Evolutionary conservation across 495 filamentous ascomycete genomes (phyloP), one percentile per base, ranked within the genome.

Genomic region (Barbatosphaeria neglecta): DNA sequence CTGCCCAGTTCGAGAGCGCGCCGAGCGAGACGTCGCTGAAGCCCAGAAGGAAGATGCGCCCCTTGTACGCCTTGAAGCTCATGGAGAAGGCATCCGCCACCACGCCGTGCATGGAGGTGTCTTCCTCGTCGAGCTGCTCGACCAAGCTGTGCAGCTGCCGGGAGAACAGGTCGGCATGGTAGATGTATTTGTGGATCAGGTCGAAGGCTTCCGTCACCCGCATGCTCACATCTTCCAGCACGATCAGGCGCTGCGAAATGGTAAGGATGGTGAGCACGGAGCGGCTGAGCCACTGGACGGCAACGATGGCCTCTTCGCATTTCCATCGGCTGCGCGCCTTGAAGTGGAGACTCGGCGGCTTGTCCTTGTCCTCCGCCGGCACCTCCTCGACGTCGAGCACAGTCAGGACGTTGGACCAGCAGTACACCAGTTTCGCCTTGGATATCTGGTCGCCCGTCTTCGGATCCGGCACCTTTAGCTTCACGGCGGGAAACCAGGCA

Each of bases 61-160:
- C 89, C 63, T 97, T 98, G 63, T 96, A 96, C 4, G 86, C 78
- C 50, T 86, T 86, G 62, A 97, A 90, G 60, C 93, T 96, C 83
- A 95, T 95, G 57, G 92, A 86, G 54, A 95, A 98, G 15, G 93
- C 92, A 69, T 98, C 93, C 13, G 90, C 90, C 38, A 98, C 87
- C 17, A 95, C 88, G 2, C 90, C 89, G 64, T 96, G 92, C 83
- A 95, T 88, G 2, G 86, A 84, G 2, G 76, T 75, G 49, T 95
- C 87, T 37, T 90, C 82, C 56, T 94, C 88, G 49, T 95, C 84
- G 40, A 92, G 70, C 48, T 87, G 81, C 58, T 96, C 90, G 15
- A 97, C 87, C 31, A 98, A 70, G 31, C 72, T 72, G 56, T 85
- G 81, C 18, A 98, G 73, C 55, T 96, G 90, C 6, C 75, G 90